A percentile compares a stretch with the other conserved stretches of the same genome.
Evolutionary conservation across 2,329 filamentous ascomycete species (phyloP).

Genomic region (Hortaea sp.): DNA sequence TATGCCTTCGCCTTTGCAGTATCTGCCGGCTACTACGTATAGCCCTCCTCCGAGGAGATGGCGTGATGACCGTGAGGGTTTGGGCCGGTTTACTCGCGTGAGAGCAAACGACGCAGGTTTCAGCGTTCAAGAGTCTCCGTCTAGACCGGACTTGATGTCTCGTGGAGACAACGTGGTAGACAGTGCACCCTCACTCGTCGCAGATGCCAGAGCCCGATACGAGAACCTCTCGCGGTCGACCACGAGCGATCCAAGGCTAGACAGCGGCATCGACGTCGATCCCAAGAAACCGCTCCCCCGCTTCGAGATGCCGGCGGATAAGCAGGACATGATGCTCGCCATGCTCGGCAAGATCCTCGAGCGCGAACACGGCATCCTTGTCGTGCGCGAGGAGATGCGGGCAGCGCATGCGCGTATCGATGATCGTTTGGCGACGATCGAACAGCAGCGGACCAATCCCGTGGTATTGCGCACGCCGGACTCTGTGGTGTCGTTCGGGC

Average conservation of each 20-base stretch:
- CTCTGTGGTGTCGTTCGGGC: too few species aligned
- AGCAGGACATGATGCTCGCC: constrained; percentile 6
- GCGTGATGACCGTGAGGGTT: background rate
- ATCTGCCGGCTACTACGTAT: constrained; percentile 13
- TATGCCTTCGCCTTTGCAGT: constrained; percentile 18
- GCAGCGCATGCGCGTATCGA: constrained; percentile 10
- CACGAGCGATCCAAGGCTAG: background rate
- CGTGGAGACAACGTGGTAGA: constrained; percentile 1
- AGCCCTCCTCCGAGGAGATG: constrained; percentile 4
- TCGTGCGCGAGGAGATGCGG: constrained; percentile 10
- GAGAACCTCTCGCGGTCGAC: background rate
- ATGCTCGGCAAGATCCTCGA: constrained; percentile 8
- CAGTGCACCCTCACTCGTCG: constrained; percentile 1
- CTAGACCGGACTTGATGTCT: background rate
- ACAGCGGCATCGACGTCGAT: constrained; percentile 1
- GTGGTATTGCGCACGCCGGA: constrained; percentile 1
- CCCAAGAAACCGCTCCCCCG: constrained; percentile 1
- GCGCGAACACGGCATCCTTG: constrained; percentile 8
- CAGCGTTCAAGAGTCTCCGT: background rate
- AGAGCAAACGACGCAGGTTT: too few species aligned
- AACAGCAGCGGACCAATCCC: background rate
- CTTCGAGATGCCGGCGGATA: background rate
- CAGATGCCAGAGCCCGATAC: constrained; percentile 1
- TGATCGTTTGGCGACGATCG: constrained; percentile 11
- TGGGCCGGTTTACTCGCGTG: too few species aligned